These are phyloP conservation scores for Apium graveolens DNA, from an alignment of 129 eudicot species.

Conservation along the genomic window DNA sequence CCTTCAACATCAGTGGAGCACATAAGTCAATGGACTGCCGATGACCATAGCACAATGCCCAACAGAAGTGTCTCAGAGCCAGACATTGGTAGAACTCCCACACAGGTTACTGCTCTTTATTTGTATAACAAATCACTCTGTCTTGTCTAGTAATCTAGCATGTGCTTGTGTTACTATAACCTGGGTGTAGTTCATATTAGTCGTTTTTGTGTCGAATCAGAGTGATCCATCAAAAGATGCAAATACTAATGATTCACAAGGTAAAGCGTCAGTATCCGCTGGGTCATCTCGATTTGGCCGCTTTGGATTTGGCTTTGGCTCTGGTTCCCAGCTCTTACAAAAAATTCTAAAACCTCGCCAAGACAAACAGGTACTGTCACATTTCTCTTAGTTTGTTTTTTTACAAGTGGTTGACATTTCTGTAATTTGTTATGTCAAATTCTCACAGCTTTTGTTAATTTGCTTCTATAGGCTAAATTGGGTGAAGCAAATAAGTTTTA, in stretches of 20 bases:
- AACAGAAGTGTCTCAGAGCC: slow-evolving; percentile 93
- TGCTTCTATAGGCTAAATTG: slow-evolving; percentile 63
- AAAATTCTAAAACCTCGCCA: slow-evolving; percentile 65
- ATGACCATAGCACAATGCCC: slow-evolving; percentile 47
- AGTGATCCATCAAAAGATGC: slow-evolving; percentile 55
- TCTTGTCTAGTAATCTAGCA: neutral
- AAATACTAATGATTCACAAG: slow-evolving; percentile 34
- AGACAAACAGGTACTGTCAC: slow-evolving; percentile 56
- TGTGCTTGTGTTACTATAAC: neutral
- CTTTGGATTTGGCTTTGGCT: slow-evolving; percentile 74
- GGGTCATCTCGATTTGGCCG: slow-evolving; percentile 69
- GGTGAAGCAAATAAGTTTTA: slow-evolving; percentile 83
- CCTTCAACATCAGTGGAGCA: slow-evolving; percentile 94
- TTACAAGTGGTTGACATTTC: neutral
- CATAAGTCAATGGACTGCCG: slow-evolving; percentile 48
- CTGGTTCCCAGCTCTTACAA: slow-evolving; percentile 73
- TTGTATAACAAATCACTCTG: neutral
- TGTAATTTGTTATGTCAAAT: neutral
- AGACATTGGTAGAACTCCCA: slow-evolving; percentile 71
- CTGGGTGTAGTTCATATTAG: slow-evolving; percentile 7
- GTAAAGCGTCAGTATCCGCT: slow-evolving; percentile 44
- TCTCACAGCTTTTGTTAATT: neutral
- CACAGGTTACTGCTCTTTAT: slow-evolving; percentile 45
- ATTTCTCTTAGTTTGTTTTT: neutral
- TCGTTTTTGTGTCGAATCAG: slow-evolving; percentile 40